A percentile compares a stretch with the other conserved stretches of the same genome.
Evolutionary conservation across 257 asterid species (phyloP).

Genomic region (Fraxinus pennsylvanica): DNA sequence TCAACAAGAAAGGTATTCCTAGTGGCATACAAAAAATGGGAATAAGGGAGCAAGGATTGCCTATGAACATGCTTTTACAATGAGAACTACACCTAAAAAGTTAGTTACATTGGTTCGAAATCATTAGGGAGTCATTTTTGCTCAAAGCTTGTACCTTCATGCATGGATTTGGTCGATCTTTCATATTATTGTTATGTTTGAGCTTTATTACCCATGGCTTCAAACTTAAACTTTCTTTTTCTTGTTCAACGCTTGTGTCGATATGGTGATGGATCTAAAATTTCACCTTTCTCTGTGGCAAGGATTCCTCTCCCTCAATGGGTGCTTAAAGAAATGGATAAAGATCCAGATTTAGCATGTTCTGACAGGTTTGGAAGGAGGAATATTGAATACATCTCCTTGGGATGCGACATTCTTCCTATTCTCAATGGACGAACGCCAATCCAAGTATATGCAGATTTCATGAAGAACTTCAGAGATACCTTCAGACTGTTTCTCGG

Average conservation of each 20-base stretch:
- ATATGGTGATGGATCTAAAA: constrained; percentile 24
- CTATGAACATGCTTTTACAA: neutral
- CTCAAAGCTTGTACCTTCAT: neutral
- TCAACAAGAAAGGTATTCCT: neutral
- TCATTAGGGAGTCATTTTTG: neutral
- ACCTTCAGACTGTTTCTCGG: constrained; percentile 69
- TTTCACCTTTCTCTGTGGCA: constrained; percentile 34
- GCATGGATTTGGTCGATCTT: neutral
- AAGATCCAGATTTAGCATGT: constrained; percentile 61
- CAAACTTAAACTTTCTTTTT: constrained; percentile 1
- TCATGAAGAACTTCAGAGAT: constrained; percentile 74
- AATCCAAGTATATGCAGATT: constrained; percentile 72
- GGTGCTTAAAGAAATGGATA: constrained; percentile 74
- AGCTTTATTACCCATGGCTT: neutral
- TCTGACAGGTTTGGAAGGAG: constrained; percentile 70
- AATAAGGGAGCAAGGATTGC: neutral
- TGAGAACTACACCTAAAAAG: neutral
- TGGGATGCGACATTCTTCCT: constrained; percentile 79
- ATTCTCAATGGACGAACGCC: constrained; percentile 75
- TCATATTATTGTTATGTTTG: neutral
- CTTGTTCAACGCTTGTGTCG: too few relatives aligned
- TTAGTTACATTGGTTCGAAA: neutral
- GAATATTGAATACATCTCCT: constrained; percentile 64
- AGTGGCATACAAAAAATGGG: neutral
- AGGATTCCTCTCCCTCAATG: constrained; percentile 85